These are phyloP conservation scores for Saccharomyces hybrid DNA, from an alignment of 1,139 yeast genomes.

Conservation along the genomic window DNA sequence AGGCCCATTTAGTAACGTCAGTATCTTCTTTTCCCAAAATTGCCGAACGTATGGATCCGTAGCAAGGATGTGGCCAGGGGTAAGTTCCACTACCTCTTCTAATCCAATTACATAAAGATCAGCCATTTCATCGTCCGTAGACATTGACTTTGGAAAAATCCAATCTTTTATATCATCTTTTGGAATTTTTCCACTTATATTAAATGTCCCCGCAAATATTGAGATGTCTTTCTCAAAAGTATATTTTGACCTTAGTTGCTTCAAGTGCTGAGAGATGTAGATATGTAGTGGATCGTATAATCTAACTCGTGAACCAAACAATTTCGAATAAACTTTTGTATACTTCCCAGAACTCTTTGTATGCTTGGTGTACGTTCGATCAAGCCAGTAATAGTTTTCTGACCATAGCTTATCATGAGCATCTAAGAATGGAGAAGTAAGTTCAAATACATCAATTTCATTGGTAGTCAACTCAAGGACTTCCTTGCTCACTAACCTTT, in stretches of 20 bases:
- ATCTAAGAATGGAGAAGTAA: conserved; percentile 39
- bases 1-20: conserved; percentile 45
- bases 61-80: conserved; percentile 82
- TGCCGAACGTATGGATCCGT: conserved; percentile 65
- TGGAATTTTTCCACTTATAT: conserved; percentile 55
- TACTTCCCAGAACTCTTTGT: conserved; percentile 27
- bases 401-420: conserved; percentile 57
- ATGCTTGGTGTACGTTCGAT: conserved; percentile 36
- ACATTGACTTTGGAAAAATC: conserved; percentile 43
- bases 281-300: conserved; percentile 68
- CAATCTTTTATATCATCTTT: conserved; percentile 50
- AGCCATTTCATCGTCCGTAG: conserved; percentile 33
- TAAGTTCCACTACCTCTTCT: conserved; percentile 87
- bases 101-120: conserved; percentile 80
- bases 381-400: conserved; percentile 47
- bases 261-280: conserved; percentile 49
- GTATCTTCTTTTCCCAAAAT: conserved; percentile 73
- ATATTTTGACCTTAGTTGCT: conserved; percentile 42
- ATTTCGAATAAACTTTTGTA: conserved; percentile 24
- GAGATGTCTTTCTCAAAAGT: conserved; percentile 45
- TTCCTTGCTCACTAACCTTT: conserved; percentile 53
- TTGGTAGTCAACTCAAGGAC: conserved; percentile 52
- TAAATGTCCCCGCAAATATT: conserved; percentile 61
- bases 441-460: conserved; percentile 39
- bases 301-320: conserved; percentile 34